Evolutionary conservation across 2,329 filamentous ascomycete species (phyloP).

Genomic region (Annulohypoxylon truncatum): DNA sequence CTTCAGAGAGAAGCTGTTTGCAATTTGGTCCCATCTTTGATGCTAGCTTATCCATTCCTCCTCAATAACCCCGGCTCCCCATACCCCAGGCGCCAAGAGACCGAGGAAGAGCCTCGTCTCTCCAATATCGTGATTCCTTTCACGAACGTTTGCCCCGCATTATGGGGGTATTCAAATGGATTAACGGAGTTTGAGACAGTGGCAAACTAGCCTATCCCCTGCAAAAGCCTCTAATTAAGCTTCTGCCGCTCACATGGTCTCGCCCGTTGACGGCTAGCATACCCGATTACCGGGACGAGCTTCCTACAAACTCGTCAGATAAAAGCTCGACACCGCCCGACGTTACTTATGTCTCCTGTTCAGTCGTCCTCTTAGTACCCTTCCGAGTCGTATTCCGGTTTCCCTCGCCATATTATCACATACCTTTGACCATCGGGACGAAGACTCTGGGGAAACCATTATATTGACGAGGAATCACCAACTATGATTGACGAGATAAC

Average conservation of each 20-base stretch:
- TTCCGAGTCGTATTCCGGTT: background rate
- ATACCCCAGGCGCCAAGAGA: constrained; percentile 44
- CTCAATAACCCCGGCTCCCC: constrained; percentile 21
- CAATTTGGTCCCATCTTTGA: constrained; percentile 4
- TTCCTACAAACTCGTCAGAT: constrained; percentile 25
- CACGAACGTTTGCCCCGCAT: constrained; percentile 29
- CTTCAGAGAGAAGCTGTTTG: constrained; percentile 3
- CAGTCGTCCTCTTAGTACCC: background rate
- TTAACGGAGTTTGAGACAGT: constrained; percentile 32
- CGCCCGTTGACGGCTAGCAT: background rate
- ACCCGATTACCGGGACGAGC: constrained; percentile 8
- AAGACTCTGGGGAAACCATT: constrained; percentile 4
- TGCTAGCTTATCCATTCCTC: constrained; percentile 20
- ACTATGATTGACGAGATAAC: constrained; percentile 45
- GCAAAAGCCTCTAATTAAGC: constrained; percentile 26
- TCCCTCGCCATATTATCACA: background rate
- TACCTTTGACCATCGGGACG: background rate
- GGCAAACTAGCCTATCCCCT: constrained; percentile 14
- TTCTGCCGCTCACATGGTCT: constrained; percentile 31
- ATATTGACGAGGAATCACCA: background rate
- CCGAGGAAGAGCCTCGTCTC: constrained; percentile 45
- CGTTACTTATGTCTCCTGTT: background rate
- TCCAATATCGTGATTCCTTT: constrained; percentile 27
- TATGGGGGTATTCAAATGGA: constrained; percentile 28
- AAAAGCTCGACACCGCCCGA: constrained; percentile 26